Evolutionary conservation across 768 basidiomycete species (phyloP).

Genomic region (Kwoniella europaea): DNA sequence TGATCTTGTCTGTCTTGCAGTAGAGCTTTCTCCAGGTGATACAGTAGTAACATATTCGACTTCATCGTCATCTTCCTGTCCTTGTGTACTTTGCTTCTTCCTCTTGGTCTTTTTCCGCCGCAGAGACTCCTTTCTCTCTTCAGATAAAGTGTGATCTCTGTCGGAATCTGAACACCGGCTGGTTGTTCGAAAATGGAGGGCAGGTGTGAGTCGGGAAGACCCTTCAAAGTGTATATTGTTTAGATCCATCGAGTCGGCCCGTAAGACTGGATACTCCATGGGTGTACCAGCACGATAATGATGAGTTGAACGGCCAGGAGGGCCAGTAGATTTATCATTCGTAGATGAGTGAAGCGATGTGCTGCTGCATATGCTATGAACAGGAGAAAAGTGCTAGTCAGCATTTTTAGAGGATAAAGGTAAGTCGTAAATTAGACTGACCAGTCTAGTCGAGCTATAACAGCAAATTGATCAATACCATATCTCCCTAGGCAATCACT

Average conservation of each 20-base stretch:
- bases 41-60: background rate
- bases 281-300: background rate
- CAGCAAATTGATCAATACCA: background rate
- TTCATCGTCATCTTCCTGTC: background rate
- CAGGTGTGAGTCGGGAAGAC: background rate
- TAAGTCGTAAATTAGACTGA: background rate
- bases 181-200: background rate
- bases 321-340: too few relatives aligned
- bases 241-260: conserved; percentile 7
- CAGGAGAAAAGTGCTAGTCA: background rate
- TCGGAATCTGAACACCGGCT: background rate
- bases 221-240: background rate
- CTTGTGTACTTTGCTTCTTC: background rate
- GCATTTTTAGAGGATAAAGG: background rate
- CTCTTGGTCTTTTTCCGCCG: background rate
- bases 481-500: too few relatives aligned
- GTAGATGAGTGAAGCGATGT: background rate
- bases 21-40: background rate
- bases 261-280: background rate
- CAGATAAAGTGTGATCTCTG: too few relatives aligned
- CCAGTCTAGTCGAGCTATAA: conserved; percentile 1
- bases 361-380: background rate
- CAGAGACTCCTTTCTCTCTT: too few relatives aligned
- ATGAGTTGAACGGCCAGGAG: background rate
- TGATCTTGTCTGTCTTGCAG: background rate